These are phyloP conservation scores for Globisporangium takayamanum DNA, from an alignment of 352 stramenopile species.

Conservation along the genomic window DNA sequence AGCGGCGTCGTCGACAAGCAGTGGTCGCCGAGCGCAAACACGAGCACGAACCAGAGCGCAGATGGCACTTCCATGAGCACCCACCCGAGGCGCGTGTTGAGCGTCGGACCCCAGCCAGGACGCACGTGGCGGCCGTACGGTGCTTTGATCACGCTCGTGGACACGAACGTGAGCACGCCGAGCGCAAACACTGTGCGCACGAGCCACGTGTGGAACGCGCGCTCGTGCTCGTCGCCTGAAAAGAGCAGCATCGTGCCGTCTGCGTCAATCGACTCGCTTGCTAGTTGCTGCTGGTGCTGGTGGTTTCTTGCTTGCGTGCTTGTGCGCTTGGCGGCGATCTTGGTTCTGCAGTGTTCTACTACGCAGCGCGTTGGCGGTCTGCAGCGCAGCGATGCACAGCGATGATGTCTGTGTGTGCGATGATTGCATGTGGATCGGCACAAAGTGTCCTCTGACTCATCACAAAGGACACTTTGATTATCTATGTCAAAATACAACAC, in stretches of 20 bases:
- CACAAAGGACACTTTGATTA: no score
- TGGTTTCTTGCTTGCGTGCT: neutral
- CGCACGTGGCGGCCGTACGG: conserved; percentile 57
- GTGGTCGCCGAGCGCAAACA: conserved; percentile 41
- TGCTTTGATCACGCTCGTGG: conserved; percentile 47
- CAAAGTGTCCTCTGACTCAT: no score
- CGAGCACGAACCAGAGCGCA: conserved; percentile 46
- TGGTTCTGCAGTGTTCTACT: no score
- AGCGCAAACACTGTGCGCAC: conserved; percentile 45
- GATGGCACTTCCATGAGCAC: conserved; percentile 69
- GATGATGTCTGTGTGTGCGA: no score
- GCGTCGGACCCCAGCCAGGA: conserved; percentile 45
- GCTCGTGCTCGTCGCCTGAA: conserved; percentile 20
- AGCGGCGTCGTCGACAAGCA: conserved; percentile 28
- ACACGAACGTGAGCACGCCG: conserved; percentile 39
- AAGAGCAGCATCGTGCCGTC: conserved; percentile 13
- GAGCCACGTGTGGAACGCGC: conserved; percentile 48
- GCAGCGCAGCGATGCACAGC: no score
- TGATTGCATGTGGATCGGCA: no score
- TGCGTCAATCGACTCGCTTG: neutral
- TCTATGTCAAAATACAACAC: no score
- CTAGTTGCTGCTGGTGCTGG: neutral
- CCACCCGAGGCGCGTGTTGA: conserved; percentile 57
- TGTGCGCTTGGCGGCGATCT: no score
- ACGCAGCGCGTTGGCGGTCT: no score